phyloP scores from a whole-genome alignment of 768 basidiomycete genomes.

The Vararia minispora region DNA sequence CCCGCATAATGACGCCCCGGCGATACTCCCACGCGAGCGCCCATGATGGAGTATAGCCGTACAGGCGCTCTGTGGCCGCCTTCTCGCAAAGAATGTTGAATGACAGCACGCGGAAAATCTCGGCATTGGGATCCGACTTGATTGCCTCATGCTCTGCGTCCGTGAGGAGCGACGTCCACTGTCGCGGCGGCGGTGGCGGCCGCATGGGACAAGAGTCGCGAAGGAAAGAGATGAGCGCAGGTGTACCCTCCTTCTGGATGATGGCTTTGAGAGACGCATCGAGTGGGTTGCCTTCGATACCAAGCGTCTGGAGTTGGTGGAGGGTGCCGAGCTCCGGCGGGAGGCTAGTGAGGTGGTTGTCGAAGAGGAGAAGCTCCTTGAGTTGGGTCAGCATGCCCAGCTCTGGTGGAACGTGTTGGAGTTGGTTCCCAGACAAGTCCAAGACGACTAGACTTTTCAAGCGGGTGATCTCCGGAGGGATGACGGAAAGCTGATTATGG shows the following conservation, averaged over 20 bases:
- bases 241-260: conserved; percentile 92
- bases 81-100: conserved; percentile 95
- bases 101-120: conserved; percentile 71
- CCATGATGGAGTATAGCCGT: conserved; percentile 96
- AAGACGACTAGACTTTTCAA: conserved; percentile 81
- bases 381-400: conserved; percentile 83
- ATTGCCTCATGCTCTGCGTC: conserved; percentile 49
- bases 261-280: conserved; percentile 66
- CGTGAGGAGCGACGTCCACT: conserved; percentile 57
- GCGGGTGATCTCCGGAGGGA: conserved; percentile 77
- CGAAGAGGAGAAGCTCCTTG: conserved; percentile 90
- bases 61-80: conserved; percentile 78
- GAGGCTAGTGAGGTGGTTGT: conserved; percentile 82
- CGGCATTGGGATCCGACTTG: conserved; percentile 50
- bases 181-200: conserved; percentile 66
- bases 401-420: conserved; percentile 70
- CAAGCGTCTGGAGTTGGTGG: conserved; percentile 86
- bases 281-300: conserved; percentile 95
- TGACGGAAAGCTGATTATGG: conserved; percentile 71
- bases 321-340: conserved; percentile 84
- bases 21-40: conserved; percentile 94
- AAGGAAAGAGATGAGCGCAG: conserved; percentile 78
- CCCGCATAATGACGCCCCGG: conserved; percentile 76
- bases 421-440: conserved; percentile 84
- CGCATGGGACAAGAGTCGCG: conserved; percentile 88